phyloP scores from a whole-genome alignment of 306 rosid species.

The Senna siamea region DNA sequence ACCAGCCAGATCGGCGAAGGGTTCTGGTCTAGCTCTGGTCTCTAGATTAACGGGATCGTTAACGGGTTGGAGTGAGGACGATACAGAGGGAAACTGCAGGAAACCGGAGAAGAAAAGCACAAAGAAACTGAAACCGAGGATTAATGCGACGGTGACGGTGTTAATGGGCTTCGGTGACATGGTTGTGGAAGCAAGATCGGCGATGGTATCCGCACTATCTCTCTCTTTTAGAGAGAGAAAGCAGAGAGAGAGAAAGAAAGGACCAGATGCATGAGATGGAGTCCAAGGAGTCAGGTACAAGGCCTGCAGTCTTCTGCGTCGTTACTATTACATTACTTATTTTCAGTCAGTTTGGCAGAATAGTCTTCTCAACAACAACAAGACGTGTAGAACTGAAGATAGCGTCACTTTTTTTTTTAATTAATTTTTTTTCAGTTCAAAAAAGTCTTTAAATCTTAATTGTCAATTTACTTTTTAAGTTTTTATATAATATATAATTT shows the following conservation, averaged over 20 bases:
- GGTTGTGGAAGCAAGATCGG: neutral
- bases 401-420: too few relatives aligned
- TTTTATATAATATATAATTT: too few relatives aligned
- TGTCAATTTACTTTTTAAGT: too few relatives aligned
- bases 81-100: slow-evolving; percentile 52
- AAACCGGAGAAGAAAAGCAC: slow-evolving; percentile 57
- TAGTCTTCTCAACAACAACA: too few relatives aligned
- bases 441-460: too few relatives aligned
- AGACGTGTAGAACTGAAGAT: too few relatives aligned
- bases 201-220: slow-evolving; percentile 3
- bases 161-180: slow-evolving; percentile 62
- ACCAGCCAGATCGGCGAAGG: slow-evolving; percentile 48
- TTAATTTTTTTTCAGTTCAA: too few relatives aligned
- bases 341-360: neutral
- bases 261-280: neutral
- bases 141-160: slow-evolving; percentile 47
- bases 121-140: slow-evolving; percentile 54
- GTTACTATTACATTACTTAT: too few relatives aligned
- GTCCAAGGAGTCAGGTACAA: neutral
- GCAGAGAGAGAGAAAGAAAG: slow-evolving; percentile 13
- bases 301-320: neutral
- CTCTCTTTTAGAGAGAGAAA: slow-evolving; percentile 14
- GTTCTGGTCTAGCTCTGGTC: slow-evolving; percentile 36
- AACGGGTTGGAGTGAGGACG: slow-evolving; percentile 38
- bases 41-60: slow-evolving; percentile 34